Evolutionary conservation across 2,329 filamentous ascomycete genomes (phyloP), one percentile per base, ranked within the genome.

Genomic region (Alternaria alternata): DNA sequence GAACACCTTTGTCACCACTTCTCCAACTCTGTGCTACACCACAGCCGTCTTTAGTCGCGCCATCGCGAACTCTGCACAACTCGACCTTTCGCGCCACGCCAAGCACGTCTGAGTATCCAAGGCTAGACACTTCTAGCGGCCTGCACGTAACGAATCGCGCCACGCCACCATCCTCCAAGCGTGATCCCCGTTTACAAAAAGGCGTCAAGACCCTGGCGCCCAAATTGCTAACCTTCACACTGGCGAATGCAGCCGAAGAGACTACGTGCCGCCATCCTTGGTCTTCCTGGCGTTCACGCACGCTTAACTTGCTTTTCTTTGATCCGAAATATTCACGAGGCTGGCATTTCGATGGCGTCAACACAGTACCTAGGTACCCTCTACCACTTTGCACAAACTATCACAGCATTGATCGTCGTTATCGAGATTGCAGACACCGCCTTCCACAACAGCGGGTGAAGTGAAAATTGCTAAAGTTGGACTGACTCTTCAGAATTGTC

Each of bases 121-220:
- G 67, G 65, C 70, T 70, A 69, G 67, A 62, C 64, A 63, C 57
- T 55, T 56, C 61, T 70, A 68, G 68, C 60, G 56, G 62, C 63
- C 30, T 58, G 58, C 63, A 48, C 41, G 22, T 59, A 61, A 64
- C 70, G 57, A 72, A 72, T 72, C 57, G 61, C 63, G 26, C 44
- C 55, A 57, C 47, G 39, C 47, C 42, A 38, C 53, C 46, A 51
- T 53, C 65, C 67, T 57, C 65, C 67, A 55, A 69, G 61, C 68
- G 69, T 62, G 69, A 70, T 74, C 63, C 60, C 70, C 70, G 70
- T 73, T 73, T 70, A 63, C 64, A 63, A 64, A 64, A 61, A 61
- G 57, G 32, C 53, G 51, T 63, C 63, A 51, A 55, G 60, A 68
- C 68, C 70, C 70, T 70, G 69, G 69, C 65, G 58, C 42, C 54